Evolutionary conservation across 805 yeast genomes (phyloP).

Genomic region (Wickerhamiella australiensis): DNA sequence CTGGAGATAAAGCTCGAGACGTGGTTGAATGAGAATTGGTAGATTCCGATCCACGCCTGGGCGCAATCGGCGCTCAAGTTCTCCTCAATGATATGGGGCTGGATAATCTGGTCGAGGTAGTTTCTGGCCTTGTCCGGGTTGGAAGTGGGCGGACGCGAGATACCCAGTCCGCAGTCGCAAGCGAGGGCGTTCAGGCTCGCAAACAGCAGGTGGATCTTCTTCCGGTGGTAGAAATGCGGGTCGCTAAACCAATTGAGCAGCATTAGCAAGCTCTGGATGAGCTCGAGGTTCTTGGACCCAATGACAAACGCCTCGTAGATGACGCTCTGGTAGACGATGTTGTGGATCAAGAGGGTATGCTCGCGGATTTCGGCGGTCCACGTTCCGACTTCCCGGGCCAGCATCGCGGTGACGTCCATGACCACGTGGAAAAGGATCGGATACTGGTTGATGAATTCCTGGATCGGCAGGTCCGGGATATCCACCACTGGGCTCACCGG

Average conservation of each 20-base stretch:
- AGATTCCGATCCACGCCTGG: conserved; percentile 36
- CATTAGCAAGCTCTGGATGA: conserved; percentile 49
- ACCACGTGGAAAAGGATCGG: conserved; percentile 57
- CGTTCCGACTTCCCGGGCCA: neutral
- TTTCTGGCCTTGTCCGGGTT: conserved; percentile 18
- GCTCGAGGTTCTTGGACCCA: conserved; percentile 60
- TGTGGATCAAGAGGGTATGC: conserved; percentile 19
- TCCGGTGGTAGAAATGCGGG: conserved; percentile 68
- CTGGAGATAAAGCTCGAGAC: conserved; percentile 33
- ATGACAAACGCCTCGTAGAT: conserved; percentile 47
- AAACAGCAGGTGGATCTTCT: conserved; percentile 62
- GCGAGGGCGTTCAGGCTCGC: conserved; percentile 54
- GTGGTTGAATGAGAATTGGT: conserved; percentile 49
- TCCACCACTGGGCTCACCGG: conserved; percentile 46
- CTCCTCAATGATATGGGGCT: conserved; percentile 27
- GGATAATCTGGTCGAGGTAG: conserved; percentile 26
- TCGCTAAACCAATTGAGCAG: conserved; percentile 71
- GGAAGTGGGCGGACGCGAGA: neutral
- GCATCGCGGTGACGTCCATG: conserved; percentile 46
- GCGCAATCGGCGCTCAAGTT: conserved; percentile 7
- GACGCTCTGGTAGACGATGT: conserved; percentile 24
- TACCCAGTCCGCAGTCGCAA: conserved; percentile 61
- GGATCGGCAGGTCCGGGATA: conserved; percentile 37
- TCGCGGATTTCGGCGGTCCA: conserved; percentile 10
- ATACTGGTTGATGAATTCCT: conserved; percentile 36